Conservation (phyloP, 495 filamentous ascomycete species). For the Aeminium ludgeri region DNA sequence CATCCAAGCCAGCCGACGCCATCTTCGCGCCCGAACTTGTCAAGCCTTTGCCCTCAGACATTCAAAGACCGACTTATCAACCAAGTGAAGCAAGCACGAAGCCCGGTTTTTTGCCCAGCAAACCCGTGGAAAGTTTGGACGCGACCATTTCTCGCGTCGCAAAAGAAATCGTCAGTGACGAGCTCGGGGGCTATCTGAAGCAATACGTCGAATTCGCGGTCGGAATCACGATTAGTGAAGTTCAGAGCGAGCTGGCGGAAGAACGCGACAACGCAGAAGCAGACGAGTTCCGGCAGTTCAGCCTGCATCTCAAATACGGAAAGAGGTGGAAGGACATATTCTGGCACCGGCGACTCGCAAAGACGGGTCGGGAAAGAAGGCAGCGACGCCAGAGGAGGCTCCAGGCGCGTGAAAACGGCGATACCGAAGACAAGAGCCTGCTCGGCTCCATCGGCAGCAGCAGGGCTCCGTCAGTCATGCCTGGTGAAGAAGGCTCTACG, state of each 20-base stretch:
- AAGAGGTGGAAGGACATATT: constrained; percentile 14
- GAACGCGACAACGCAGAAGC: constrained; percentile 8
- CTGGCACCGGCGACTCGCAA: constrained; percentile 7
- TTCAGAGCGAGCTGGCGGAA: constrained; percentile 1
- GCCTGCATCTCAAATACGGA: constrained; percentile 6
- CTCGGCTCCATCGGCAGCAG: neutral
- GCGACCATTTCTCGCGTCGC: constrained; percentile 7
- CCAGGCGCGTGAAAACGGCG: constrained; percentile 1
- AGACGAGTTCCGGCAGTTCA: constrained; percentile 9
- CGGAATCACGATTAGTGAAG: constrained; percentile 3
- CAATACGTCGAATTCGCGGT: constrained; percentile 16
- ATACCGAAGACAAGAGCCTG: neutral
- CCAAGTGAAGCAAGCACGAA: too few relatives aligned
- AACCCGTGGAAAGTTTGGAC: neutral
- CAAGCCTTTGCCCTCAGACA: too few relatives aligned
- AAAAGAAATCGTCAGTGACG: constrained; percentile 7
- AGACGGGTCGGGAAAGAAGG: constrained; percentile 10
- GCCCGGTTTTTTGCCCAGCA: neutral
- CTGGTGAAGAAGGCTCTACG: neutral
- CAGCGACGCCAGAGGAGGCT: constrained; percentile 7
- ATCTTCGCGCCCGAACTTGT: neutral
- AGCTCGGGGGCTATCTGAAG: constrained; percentile 10
- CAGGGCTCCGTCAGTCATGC: constrained; percentile 1
- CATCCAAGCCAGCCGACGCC: neutral
- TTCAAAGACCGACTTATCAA: too few relatives aligned